Conservation (phyloP, 306 rosid genomes). For the Cucumis sativus region Cucumber_9930_V3 NC_026660.2:27537001-27537500, state of each 20-base stretch:
- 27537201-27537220: no score
- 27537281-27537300: neutral
- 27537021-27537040: conserved; percentile 38
- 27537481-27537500: conserved; percentile 18
- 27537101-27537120: neutral
- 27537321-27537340: neutral
- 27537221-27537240: neutral
- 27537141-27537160: no score
- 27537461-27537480: conserved; percentile 1
- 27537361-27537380: neutral
- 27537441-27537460: neutral
- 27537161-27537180: no score
- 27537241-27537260: neutral
- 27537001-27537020: neutral
- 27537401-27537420: neutral
- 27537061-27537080: neutral
- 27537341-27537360: neutral
- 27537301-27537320: neutral
- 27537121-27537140: neutral
- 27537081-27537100: neutral
- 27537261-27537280: neutral
- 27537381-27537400: neutral
- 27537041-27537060: neutral
- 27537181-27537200: no score
- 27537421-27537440: neutral